These are phyloP conservation scores for Exutisphaerella laricina DNA, from an alignment of 2,329 filamentous ascomycete genomes.

Conservation along the genomic window DNA sequence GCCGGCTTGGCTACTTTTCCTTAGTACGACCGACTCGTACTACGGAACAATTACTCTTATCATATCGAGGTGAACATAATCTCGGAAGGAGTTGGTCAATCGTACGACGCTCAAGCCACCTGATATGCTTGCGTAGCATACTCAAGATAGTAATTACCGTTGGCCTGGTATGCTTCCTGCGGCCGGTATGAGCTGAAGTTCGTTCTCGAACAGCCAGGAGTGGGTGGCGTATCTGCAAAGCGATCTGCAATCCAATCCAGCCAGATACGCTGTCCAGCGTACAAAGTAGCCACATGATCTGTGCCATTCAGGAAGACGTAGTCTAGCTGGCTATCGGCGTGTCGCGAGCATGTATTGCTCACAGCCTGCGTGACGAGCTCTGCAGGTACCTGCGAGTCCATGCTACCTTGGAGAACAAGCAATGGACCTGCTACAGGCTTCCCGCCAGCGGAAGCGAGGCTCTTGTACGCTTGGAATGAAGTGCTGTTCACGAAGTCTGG, in stretches of 20 bases:
- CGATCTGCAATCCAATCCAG: constrained; percentile 29
- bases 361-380: neutral
- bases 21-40: no score
- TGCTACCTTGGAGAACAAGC: constrained; percentile 3
- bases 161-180: constrained; percentile 10
- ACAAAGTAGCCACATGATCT: constrained; percentile 28
- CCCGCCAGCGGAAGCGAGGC: constrained; percentile 18
- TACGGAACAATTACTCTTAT: no score
- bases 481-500: neutral
- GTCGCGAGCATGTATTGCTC: neutral
- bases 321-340: neutral
- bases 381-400: neutral
- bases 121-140: constrained; percentile 6
- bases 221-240: constrained; percentile 17
- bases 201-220: constrained; percentile 12
- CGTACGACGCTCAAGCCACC: constrained; percentile 7
- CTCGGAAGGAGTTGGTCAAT: no score
- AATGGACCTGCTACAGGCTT: constrained; percentile 1
- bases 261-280: constrained; percentile 30
- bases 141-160: constrained; percentile 5
- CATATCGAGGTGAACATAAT: no score
- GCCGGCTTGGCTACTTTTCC: no score
- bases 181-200: constrained; percentile 10
- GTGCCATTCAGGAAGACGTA: constrained; percentile 21
- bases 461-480: constrained; percentile 14